Base-by-base conservation (phyloP, 495 filamentous ascomycete species). In the Neurospora tetraspora region DNA sequence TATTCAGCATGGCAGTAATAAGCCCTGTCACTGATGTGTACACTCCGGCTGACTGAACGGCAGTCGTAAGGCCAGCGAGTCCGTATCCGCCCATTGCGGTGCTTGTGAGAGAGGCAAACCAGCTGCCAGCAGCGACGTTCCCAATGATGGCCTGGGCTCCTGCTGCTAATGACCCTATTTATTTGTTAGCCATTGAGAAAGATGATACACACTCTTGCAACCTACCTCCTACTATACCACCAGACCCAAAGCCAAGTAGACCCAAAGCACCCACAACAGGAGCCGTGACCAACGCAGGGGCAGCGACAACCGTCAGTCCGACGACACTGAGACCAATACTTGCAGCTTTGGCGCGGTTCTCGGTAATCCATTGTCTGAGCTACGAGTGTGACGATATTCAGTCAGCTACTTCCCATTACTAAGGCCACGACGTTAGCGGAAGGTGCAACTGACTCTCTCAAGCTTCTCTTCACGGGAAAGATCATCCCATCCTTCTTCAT, bases 221-320 rank as follows among this genome's bases (percentile, higher is more conserved):
- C 34, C 36, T 70, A 76, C 73, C 74, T 45, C 39, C 74, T 14
- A 70, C 40, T 20, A 72, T 18, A 1, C 74, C 74, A 14, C n/a
- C 12, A 10, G 68, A 59, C 0, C 70, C 53, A 69, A 76, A 76
- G 2, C 74, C 74, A 10, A 65, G 12, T 6, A 18, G 1, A 9
- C 27, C 53, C 20, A 18, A 18, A 12, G 23, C 38, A 1, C 23
- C 43, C 7, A 74, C 37, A 1, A 59, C 4, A 12, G 73, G 74
- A 10, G 70, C 68, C 16, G 68, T 72, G 8, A 76, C 8, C 0
- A 76, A 0, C 0, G 23, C 69, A 5, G 73, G 73, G 5, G 12
- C 61, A 20, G 70, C 74, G 7, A 69, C 68, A 1, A 74, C 31
- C 10, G 70, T 39, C 4, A 68, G 0, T 27, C 74, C 72, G 2